Conservation (phyloP, 2,329 filamentous ascomycete genomes). For the Dactylellina parvicollis region DNA sequence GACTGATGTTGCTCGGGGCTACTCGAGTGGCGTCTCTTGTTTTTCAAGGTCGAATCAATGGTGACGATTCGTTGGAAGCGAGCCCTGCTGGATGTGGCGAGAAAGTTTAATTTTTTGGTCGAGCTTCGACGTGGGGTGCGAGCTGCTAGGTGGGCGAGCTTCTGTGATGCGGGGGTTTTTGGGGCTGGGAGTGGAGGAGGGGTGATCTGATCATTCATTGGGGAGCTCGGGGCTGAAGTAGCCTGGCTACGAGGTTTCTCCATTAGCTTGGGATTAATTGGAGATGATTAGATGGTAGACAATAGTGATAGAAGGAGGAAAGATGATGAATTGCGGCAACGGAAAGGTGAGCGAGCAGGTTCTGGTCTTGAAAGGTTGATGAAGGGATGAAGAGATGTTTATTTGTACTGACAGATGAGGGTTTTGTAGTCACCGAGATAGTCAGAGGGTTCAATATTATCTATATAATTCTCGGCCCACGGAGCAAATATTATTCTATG, state of each 20-base stretch:
- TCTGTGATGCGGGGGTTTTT: constrained; percentile 6
- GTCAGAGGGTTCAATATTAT: too few species aligned
- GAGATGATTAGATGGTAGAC: background rate
- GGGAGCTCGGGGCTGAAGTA: background rate
- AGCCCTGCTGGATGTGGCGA: background rate
- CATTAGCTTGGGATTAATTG: background rate
- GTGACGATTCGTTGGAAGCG: background rate
- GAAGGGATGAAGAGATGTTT: too few species aligned
- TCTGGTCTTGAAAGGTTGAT: too few species aligned
- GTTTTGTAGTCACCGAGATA: too few species aligned
- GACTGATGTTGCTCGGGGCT: background rate
- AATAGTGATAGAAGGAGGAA: background rate
- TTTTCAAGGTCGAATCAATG: background rate
- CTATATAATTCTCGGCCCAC: too few species aligned
- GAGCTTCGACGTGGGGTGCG: background rate
- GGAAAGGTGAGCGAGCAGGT: too few species aligned
- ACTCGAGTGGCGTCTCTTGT: background rate
- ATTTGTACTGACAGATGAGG: too few species aligned
- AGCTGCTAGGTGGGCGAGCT: background rate
- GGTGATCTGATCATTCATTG: background rate
- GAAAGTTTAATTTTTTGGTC: background rate
- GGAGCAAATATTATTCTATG: too few species aligned
- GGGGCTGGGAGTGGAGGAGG: constrained; percentile 4
- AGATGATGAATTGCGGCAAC: too few species aligned
- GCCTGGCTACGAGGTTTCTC: background rate